Conservation (phyloP, 2,329 filamentous ascomycete species). For the Curvularia eragrostidis region DNA sequence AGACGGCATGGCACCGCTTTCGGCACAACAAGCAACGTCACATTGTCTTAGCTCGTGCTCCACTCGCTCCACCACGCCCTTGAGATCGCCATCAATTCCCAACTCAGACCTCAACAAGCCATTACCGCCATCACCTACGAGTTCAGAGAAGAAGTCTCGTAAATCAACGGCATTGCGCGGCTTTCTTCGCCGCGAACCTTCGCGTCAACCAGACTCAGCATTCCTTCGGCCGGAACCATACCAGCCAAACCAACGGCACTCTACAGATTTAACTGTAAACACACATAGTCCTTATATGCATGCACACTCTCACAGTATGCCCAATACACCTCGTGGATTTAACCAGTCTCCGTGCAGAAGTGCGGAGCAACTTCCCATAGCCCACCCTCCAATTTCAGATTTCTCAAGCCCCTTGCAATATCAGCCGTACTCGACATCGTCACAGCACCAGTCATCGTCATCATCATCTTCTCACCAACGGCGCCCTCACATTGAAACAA, state of each 20-base stretch:
- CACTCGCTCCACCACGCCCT: slow-evolving; percentile 20
- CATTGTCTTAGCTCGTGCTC: slow-evolving; percentile 28
- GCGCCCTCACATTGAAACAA: slow-evolving; percentile 31
- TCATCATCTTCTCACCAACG: slow-evolving; percentile 11
- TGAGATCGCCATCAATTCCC: slow-evolving; percentile 27
- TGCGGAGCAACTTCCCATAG: slow-evolving; percentile 25
- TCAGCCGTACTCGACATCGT: slow-evolving; percentile 21
- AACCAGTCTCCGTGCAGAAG: slow-evolving; percentile 17
- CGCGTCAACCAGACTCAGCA: slow-evolving; percentile 28
- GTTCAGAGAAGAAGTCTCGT: slow-evolving; percentile 31
- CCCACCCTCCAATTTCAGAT: slow-evolving; percentile 32
- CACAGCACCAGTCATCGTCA: slow-evolving; percentile 4
- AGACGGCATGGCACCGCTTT: slow-evolving; percentile 22
- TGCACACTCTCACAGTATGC: slow-evolving; percentile 45
- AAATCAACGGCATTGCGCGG: slow-evolving; percentile 35
- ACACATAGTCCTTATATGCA: slow-evolving; percentile 27
- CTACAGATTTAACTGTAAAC: slow-evolving; percentile 31
- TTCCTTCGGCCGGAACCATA: slow-evolving; percentile 35
- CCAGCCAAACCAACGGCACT: slow-evolving; percentile 25
- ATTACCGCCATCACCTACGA: slow-evolving; percentile 37
- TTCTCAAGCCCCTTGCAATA: slow-evolving; percentile 25
- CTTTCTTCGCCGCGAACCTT: slow-evolving; percentile 36
- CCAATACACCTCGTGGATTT: slow-evolving; percentile 39
- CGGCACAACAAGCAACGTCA: slow-evolving; percentile 41
- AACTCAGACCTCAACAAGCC: slow-evolving; percentile 39